phyloP scores from a whole-genome alignment of 2,329 filamentous ascomycete genomes.

The Pseudophaeomoniella oleicola region DNA sequence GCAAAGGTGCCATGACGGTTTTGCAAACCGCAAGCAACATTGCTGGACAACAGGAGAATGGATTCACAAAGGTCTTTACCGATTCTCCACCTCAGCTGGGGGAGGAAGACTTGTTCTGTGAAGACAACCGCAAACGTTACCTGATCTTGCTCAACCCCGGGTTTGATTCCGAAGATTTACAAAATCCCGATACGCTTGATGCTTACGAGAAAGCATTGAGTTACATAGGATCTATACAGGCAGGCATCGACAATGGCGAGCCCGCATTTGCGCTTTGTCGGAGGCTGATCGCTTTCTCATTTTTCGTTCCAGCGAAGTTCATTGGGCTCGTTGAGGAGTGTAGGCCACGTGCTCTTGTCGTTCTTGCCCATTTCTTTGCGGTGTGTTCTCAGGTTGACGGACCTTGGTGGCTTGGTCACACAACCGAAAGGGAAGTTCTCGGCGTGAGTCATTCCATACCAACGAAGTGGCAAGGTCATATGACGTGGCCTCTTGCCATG shows the following conservation, averaged over 20 bases:
- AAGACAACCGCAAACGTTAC: slow-evolving; percentile 11
- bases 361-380: slow-evolving; percentile 18
- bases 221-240: slow-evolving; percentile 15
- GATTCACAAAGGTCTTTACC: slow-evolving; percentile 12
- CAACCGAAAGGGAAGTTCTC: slow-evolving; percentile 13
- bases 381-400: slow-evolving; percentile 14
- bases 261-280: slow-evolving; percentile 12
- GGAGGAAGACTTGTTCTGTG: slow-evolving; percentile 11
- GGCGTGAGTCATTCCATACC: slow-evolving; percentile 14
- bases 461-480: slow-evolving; percentile 15
- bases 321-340: slow-evolving; percentile 15
- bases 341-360: slow-evolving; percentile 16
- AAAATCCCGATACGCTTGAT: slow-evolving; percentile 9
- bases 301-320: slow-evolving; percentile 16
- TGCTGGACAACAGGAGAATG: slow-evolving; percentile 10
- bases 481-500: slow-evolving; percentile 14
- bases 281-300: slow-evolving; percentile 16
- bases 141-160: slow-evolving; percentile 2
- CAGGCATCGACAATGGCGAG: slow-evolving; percentile 12
- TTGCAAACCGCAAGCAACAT: slow-evolving; percentile 9
- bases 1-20: slow-evolving; percentile 13
- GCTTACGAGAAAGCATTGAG: slow-evolving; percentile 14
- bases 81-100: slow-evolving; percentile 9
- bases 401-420: slow-evolving; percentile 15
- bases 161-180: slow-evolving; percentile 6